A percentile compares a stretch with the other conserved stretches of the same genome.
These are phyloP conservation scores for Melaleuca alternifolia DNA, from an alignment of 345 rosid genomes.

Conservation along the genomic window DNA sequence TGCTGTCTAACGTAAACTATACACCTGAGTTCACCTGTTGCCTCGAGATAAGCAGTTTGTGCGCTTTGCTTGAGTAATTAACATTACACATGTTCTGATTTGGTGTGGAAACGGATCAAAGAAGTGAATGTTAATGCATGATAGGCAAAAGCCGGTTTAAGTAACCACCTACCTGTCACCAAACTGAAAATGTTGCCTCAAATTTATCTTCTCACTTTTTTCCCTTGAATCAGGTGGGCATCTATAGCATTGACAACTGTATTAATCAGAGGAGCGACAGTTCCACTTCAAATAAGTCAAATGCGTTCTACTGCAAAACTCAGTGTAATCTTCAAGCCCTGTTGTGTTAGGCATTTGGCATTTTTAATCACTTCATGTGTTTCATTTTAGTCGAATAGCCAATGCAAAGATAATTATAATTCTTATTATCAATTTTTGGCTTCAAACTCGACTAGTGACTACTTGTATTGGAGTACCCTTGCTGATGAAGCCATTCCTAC, in stretches of 20 bases:
- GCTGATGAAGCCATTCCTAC: not conserved
- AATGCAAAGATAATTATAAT: not conserved
- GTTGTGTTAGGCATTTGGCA: not conserved
- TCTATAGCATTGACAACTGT: slow-evolving; percentile 37
- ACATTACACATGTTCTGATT: not conserved
- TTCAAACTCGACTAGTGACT: not conserved
- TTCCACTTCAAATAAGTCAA: slow-evolving; percentile 36
- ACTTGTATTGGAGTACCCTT: not conserved
- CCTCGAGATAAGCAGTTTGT: not conserved
- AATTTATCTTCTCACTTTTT: not conserved
- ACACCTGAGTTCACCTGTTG: not conserved
- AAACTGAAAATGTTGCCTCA: not conserved
- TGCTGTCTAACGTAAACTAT: not conserved
- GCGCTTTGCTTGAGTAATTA: not conserved
- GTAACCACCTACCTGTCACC: not conserved
- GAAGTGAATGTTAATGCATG: not conserved
- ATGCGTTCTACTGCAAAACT: slow-evolving; percentile 32
- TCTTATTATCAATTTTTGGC: not conserved
- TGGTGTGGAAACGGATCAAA: not conserved
- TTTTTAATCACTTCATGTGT: not conserved
- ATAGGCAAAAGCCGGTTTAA: not conserved
- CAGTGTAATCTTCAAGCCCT: slow-evolving; percentile 11
- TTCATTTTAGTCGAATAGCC: not conserved
- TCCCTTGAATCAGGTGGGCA: slow-evolving; percentile 32
- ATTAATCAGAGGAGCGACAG: slow-evolving; percentile 28